Evolutionary conservation across 495 filamentous ascomycete genomes (phyloP).

Genomic region (Aspergillus leporis): DNA sequence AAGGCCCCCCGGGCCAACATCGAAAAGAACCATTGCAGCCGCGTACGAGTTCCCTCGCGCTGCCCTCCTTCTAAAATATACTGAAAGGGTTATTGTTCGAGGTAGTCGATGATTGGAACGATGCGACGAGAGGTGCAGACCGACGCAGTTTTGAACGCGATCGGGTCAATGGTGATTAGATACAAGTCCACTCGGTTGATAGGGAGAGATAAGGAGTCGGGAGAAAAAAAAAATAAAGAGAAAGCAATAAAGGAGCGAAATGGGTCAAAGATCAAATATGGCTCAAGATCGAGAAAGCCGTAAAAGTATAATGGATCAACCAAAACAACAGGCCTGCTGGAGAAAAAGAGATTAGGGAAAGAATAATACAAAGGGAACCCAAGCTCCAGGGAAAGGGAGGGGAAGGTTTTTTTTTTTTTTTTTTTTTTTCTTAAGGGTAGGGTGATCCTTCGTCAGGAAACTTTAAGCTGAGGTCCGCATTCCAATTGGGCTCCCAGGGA

Average conservation of each 20-base stretch:
- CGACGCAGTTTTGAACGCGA: not conserved
- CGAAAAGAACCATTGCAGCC: slow-evolving; percentile 30
- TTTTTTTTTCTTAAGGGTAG: not conserved
- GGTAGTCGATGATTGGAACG: not conserved
- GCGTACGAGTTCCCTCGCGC: not conserved
- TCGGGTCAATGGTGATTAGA: not conserved
- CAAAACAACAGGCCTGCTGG: not conserved
- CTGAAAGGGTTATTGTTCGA: not conserved
- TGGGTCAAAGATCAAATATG: no score
- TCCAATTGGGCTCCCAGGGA: not conserved
- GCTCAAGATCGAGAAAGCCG: not conserved
- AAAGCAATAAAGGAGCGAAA: slow-evolving; percentile 6
- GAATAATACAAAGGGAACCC: slow-evolving; percentile 6
- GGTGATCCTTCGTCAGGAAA: not conserved
- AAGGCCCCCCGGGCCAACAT: slow-evolving; percentile 24
- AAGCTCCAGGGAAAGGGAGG: slow-evolving; percentile 1
- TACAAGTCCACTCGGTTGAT: no score
- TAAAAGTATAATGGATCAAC: not conserved
- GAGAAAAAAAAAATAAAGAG: slow-evolving; percentile 11
- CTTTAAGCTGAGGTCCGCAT: not conserved
- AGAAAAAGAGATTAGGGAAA: not conserved
- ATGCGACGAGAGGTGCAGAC: not conserved
- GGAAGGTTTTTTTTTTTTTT: not conserved
- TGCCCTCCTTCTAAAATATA: not conserved
- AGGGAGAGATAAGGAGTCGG: slow-evolving; percentile 10